phyloP scores from a whole-genome alignment of 2,329 filamentous ascomycete genomes.

The Fusarium aywerte region DNA sequence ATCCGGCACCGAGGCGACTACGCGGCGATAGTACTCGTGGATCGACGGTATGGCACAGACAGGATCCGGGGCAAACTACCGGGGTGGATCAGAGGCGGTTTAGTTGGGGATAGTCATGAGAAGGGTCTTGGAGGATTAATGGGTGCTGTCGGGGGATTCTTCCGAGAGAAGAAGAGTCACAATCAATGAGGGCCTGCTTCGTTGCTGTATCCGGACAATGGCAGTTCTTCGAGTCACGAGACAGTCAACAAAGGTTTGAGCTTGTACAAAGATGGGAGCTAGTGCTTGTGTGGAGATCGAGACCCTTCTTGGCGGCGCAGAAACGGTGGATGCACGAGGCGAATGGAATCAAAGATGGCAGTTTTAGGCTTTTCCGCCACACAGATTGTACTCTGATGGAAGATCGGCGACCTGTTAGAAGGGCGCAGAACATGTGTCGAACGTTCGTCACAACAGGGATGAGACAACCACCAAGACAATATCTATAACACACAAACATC shows the following conservation, averaged over 20 bases:
- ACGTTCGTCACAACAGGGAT: constrained; percentile 39
- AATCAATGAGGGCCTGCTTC: not conserved
- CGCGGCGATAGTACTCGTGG: constrained; percentile 87
- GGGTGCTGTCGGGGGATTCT: constrained; percentile 67
- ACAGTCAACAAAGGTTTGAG: not conserved
- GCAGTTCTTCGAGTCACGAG: constrained; percentile 13
- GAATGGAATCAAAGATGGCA: constrained; percentile 16
- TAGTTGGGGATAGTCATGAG: constrained; percentile 63
- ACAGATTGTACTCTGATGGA: constrained; percentile 3
- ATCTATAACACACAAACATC: not conserved
- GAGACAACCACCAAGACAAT: not conserved
- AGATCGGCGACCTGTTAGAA: constrained; percentile 20
- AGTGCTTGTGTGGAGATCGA: constrained; percentile 24
- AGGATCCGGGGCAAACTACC: constrained; percentile 84
- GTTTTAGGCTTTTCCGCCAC: constrained; percentile 28
- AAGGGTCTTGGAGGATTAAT: constrained; percentile 68
- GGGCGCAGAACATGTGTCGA: constrained; percentile 33
- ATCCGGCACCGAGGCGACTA: constrained; percentile 91
- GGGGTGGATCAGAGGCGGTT: constrained; percentile 83
- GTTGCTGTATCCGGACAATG: constrained; percentile 1
- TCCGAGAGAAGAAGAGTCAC: constrained; percentile 59
- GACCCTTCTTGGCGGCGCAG: constrained; percentile 31
- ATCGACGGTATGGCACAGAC: constrained; percentile 79
- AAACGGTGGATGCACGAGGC: constrained; percentile 21
- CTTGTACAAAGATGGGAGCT: constrained; percentile 32